Base-by-base conservation (phyloP, 2,329 filamentous ascomycete species). In the Monilinia fructicola region DNA sequence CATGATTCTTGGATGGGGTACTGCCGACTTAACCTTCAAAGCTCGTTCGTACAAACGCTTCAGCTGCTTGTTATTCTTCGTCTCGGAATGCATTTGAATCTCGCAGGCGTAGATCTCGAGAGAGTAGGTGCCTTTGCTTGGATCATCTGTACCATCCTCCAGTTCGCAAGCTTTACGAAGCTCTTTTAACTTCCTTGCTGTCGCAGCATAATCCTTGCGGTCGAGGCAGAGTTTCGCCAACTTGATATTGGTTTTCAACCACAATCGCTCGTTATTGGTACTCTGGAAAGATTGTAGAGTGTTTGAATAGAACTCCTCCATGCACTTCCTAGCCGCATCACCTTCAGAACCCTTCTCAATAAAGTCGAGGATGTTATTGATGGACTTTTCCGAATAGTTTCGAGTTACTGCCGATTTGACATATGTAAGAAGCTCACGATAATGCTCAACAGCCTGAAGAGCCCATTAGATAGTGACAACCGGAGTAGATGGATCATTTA, bases 211-310 rank as follows among this genome's bases (percentile, higher is more conserved):
- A 76, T 97, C 91, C 77, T 95, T 96, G 70, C 93, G 89, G 73
- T 97, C 94, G 38, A 99, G 84, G 79, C 94, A 92, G 21, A 99
- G 84, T 76, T 93, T 92, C 50, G 92, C 92, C 28, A 98, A 86
- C 81, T 99, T 99, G 78, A 97, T 96, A 77, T 96, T 98, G 5
- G 95, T 99, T 83, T 98, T 98, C 67, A 99, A 84, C 92, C 94
- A 98, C 65, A 99, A 81, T 70, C 95, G 87, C 80, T 99, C 95
- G 77, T 98, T 98, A 80, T 98, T 98, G 48, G 93, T 97, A 78
- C 88, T 95, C 78, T 98, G 93, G 80, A 99, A 98, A 67, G 94
- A 97, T 73, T 93, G 85, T 21, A 99, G 87, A 1, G 95, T 99
- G 73, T 95, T 82, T 1, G 92, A 94, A 79, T 98, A 99, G 82